Evolutionary conservation across 2,329 filamentous ascomycete species (phyloP), one percentile per base, ranked within the genome.

Genomic region (Ceratocystis lukuohia): DNA sequence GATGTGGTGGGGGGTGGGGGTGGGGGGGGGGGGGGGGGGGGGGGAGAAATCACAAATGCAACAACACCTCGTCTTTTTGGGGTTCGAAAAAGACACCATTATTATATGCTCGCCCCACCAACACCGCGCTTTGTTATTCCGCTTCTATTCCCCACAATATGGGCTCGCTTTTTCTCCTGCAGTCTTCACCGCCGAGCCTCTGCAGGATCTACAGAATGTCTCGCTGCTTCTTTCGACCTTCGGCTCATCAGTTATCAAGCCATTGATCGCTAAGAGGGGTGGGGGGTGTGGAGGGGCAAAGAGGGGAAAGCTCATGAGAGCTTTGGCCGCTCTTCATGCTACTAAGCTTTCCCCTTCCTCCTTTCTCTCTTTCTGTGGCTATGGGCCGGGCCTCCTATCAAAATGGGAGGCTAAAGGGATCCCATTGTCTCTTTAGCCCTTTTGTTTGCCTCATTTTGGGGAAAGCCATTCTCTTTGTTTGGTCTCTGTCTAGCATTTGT

Each of bases 141-240:
- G 8, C 22, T 30, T 28, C 53, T 22, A n/a, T 22, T 7, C 53
- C 53, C 53, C 53, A 28, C 53, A 57, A 30, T 17, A 50, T 50
- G 22, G 10, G 0, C 33, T 37, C 33, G 46, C 53, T 28, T 28
- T 57, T 57, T 30, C 22, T 57, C 53, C 53, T 57, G 53, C 53
- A 57, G 22, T 30, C 53, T 57, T 57, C 53, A 57, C 53, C 53
- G 53, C 53, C 53, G 53, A 57, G 30, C 53, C 53, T 57, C 53
- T 30, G 22, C 53, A 57, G 53, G 22, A 28, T 57, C 22, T 57
- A 57, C 53, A 57, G 53, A 57, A 57, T 57, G 53, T 57, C 22
- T 57, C 8, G 53, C 53, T 50, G 22, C 25, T 57, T 57, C 53
- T 57, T 28, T 57, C 15, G 22, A 57, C 53, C 22, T 57, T 57